Conservation (phyloP, 2,329 filamentous ascomycete species). For the Colletotrichum cordylinicola region DNA sequence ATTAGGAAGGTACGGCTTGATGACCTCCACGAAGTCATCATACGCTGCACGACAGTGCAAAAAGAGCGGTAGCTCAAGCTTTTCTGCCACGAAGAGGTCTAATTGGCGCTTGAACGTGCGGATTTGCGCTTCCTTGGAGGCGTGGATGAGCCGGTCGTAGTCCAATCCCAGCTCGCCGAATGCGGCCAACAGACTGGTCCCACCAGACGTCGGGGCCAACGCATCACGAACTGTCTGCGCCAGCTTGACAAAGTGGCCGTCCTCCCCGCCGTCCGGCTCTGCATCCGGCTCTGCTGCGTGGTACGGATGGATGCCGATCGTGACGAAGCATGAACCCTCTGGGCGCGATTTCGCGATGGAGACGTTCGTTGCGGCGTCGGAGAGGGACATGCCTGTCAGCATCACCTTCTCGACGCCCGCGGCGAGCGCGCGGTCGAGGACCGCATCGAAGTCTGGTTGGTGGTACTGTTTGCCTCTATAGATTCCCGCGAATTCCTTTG, state of each 20-base stretch:
- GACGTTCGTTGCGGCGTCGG: constrained; percentile 32
- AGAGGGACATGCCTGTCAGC: constrained; percentile 42
- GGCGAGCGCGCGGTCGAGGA: constrained; percentile 45
- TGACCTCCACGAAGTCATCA: constrained; percentile 45
- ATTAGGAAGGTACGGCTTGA: constrained; percentile 41
- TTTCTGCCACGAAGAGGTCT: constrained; percentile 38
- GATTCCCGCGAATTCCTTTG: constrained; percentile 53
- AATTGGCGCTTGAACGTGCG: constrained; percentile 46
- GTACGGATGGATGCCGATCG: constrained; percentile 57
- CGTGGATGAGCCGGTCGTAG: constrained; percentile 50
- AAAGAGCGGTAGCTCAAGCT: constrained; percentile 41
- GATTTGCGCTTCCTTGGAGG: constrained; percentile 45
- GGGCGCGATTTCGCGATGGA: constrained; percentile 33
- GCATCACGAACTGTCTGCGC: constrained; percentile 27
- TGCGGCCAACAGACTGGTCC: constrained; percentile 39
- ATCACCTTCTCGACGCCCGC: constrained; percentile 48
- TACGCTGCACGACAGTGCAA: constrained; percentile 47
- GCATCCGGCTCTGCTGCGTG: constrained; percentile 49
- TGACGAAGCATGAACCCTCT: constrained; percentile 42
- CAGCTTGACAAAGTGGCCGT: constrained; percentile 29
- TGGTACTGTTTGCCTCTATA: constrained; percentile 57
- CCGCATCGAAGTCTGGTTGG: constrained; percentile 45
- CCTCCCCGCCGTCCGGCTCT: constrained; percentile 25
- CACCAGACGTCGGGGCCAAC: constrained; percentile 2
- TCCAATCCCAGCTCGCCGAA: constrained; percentile 58